A percentile compares a stretch with the other conserved stretches of the same genome.
phyloP scores from a whole-genome alignment of 2,329 filamentous ascomycete species.

The Cercospora sp. region DNA sequence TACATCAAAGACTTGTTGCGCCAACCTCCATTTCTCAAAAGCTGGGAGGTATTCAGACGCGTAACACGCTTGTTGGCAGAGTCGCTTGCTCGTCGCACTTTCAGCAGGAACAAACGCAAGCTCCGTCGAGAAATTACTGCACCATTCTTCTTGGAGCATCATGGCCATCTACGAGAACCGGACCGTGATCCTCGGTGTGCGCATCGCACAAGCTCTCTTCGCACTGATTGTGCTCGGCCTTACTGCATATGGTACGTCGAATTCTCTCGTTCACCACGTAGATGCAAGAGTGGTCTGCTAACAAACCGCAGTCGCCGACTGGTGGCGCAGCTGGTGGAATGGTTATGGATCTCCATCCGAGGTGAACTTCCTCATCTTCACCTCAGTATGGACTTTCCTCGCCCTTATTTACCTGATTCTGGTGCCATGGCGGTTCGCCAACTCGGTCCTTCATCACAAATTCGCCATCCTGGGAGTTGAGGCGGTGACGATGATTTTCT shows the following conservation, averaged over 20 bases:
- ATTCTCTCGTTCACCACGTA: conserved; percentile 14
- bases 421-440: conserved; percentile 52
- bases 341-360: conserved; percentile 55
- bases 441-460: conserved; percentile 59
- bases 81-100: background rate
- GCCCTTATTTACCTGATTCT: conserved; percentile 68
- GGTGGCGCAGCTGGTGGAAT: conserved; percentile 44
- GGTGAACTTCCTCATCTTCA: conserved; percentile 79
- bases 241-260: conserved; percentile 65
- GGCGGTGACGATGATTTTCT: conserved; percentile 76
- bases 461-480: conserved; percentile 68
- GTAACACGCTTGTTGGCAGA: background rate
- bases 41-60: background rate
- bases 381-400: conserved; percentile 72
- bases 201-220: conserved; percentile 67
- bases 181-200: conserved; percentile 59
- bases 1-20: background rate
- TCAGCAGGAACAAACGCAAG: background rate
- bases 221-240: conserved; percentile 74
- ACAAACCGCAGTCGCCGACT: conserved; percentile 30
- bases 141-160: background rate
- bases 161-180: conserved; percentile 12
- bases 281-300: background rate
- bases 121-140: background rate
- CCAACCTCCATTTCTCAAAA: background rate